Conservation (phyloP, 2,329 filamentous ascomycete genomes). For the Pyrenophora tritici-repentis region DNA sequence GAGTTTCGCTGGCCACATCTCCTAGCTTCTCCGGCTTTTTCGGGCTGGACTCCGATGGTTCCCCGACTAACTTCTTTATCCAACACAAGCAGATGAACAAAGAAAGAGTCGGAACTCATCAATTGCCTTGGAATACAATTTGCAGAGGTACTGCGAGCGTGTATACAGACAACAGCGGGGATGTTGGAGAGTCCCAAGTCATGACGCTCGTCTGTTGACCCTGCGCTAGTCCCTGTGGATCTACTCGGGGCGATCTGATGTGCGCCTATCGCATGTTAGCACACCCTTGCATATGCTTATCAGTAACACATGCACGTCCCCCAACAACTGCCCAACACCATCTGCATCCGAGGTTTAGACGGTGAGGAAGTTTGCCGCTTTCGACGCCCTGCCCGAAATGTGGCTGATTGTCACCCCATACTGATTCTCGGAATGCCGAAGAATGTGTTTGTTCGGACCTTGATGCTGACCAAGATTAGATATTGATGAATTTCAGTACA, state of each 20-base stretch:
- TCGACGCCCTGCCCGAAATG: not conserved
- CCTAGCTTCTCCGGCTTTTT: slow-evolving; percentile 19
- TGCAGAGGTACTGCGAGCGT: not conserved
- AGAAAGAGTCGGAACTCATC: not conserved
- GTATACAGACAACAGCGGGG: not conserved
- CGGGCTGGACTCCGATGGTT: slow-evolving; percentile 2
- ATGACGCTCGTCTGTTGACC: slow-evolving; percentile 31
- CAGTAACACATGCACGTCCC: slow-evolving; percentile 23
- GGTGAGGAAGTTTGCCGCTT: slow-evolving; percentile 1
- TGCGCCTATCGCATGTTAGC: slow-evolving; percentile 12
- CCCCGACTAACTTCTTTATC: not conserved
- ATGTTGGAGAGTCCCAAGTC: slow-evolving; percentile 11
- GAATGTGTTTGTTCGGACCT: no score
- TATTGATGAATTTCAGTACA: no score
- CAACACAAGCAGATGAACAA: not conserved
- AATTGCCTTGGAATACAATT: not conserved
- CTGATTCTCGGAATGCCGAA: no score
- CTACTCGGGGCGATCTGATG: slow-evolving; percentile 31
- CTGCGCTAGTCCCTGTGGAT: slow-evolving; percentile 36
- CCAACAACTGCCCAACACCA: slow-evolving; percentile 3
- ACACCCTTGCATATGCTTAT: slow-evolving; percentile 28
- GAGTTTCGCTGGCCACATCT: slow-evolving; percentile 34
- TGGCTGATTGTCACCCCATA: not conserved
- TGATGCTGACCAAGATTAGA: not conserved
- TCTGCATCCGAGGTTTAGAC: not conserved